Evolutionary conservation across 2,329 filamentous ascomycete genomes (phyloP).

Genomic region (Penicillium sp.): DNA sequence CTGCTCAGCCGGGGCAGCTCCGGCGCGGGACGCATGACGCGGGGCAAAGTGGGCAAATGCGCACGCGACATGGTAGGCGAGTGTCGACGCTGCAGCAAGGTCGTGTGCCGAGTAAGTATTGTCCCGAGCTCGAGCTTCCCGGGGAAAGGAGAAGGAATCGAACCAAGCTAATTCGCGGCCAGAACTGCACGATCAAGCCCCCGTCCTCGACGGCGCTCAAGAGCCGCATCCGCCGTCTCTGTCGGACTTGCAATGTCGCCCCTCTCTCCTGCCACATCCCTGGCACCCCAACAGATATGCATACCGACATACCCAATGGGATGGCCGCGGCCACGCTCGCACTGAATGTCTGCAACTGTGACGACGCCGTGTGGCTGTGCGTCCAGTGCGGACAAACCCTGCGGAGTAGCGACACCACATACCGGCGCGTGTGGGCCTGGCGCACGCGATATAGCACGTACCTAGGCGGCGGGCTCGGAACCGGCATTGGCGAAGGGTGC

Average conservation of each 20-base stretch:
- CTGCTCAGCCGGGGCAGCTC: constrained; percentile 29
- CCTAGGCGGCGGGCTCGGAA: constrained; percentile 74
- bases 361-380: constrained; percentile 72
- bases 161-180: constrained; percentile 4
- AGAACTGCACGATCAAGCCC: constrained; percentile 90
- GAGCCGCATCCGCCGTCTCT: constrained; percentile 77
- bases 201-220: constrained; percentile 65
- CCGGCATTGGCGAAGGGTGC: constrained; percentile 82
- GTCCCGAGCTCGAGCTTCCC: neutral
- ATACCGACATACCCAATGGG: neutral
- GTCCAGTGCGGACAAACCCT: constrained; percentile 75
- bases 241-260: constrained; percentile 68
- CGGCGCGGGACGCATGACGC: constrained; percentile 46
- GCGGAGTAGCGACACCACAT: constrained; percentile 54
- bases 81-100: constrained; percentile 71
- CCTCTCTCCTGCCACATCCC: constrained; percentile 53
- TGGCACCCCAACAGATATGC: constrained; percentile 16
- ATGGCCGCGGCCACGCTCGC: constrained; percentile 46
- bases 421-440: constrained; percentile 79
- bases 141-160: no score
- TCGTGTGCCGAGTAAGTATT: constrained; percentile 74
- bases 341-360: constrained; percentile 58
- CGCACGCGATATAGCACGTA: constrained; percentile 75
- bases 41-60: constrained; percentile 72
- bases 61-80: constrained; percentile 83